phyloP scores from a whole-genome alignment of 2,329 filamentous ascomycete species.

The Nannizziopsis arthrosporioides region DNA sequence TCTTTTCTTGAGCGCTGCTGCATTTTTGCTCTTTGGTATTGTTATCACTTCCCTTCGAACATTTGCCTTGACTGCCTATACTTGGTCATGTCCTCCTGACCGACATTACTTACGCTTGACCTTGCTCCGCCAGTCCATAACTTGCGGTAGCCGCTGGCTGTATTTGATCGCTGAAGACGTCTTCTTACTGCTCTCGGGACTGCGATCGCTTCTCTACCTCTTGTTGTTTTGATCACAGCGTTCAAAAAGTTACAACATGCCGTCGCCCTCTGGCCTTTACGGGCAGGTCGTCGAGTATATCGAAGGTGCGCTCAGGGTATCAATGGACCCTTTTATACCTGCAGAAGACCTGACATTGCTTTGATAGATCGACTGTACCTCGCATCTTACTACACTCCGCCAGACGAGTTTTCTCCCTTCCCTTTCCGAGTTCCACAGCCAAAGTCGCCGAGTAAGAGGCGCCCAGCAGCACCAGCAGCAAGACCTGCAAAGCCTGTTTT shows the following conservation, averaged over 20 bases:
- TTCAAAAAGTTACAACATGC: slow-evolving; percentile 29
- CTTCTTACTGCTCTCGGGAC: background rate
- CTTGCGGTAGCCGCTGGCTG: slow-evolving; percentile 1
- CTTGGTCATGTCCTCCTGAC: slow-evolving; percentile 5
- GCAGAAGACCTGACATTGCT: too few relatives aligned
- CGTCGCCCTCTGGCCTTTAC: slow-evolving; percentile 49
- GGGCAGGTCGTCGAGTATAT: slow-evolving; percentile 95
- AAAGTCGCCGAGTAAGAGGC: slow-evolving; percentile 64
- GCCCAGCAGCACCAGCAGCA: slow-evolving; percentile 45
- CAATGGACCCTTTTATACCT: too few relatives aligned
- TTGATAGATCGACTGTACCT: slow-evolving; percentile 72
- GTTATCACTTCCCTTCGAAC: slow-evolving; percentile 1
- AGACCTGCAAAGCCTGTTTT: slow-evolving; percentile 60
- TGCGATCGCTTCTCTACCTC: background rate
- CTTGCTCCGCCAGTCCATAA: background rate
- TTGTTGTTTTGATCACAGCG: background rate
- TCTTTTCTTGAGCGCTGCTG: background rate
- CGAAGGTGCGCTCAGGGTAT: slow-evolving; percentile 51
- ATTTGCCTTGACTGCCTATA: background rate
- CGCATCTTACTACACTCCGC: slow-evolving; percentile 75
- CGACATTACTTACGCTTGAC: background rate
- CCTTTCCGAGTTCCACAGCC: slow-evolving; percentile 56
- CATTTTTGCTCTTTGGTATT: background rate
- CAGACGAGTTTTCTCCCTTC: slow-evolving; percentile 71
- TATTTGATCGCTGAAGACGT: background rate